Evolutionary conservation across 2,329 filamentous ascomycete genomes (phyloP).

Genomic region (Colletotrichum abscissum): DNA sequence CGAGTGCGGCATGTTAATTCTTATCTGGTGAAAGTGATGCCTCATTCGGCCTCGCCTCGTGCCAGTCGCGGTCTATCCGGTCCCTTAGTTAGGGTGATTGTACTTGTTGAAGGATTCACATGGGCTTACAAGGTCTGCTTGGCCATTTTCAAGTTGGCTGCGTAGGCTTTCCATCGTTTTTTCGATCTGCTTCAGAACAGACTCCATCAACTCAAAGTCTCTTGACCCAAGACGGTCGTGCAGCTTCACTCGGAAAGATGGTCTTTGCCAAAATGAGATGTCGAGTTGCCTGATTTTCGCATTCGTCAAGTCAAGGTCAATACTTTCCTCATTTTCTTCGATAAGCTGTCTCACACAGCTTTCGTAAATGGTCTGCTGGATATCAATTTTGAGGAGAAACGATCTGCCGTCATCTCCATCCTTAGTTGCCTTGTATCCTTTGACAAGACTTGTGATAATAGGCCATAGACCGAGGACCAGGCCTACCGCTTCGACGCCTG

Average conservation of each 20-base stretch:
- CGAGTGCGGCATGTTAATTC: background rate
- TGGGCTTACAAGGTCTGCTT: slow-evolving; percentile 1
- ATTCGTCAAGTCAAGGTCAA: background rate
- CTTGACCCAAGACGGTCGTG: background rate
- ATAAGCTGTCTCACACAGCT: background rate
- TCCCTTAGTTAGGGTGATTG: no score
- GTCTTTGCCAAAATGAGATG: background rate
- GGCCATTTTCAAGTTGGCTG: background rate
- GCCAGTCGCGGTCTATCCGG: no score
- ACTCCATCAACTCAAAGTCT: background rate
- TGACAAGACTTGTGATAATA: background rate
- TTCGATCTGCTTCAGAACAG: background rate
- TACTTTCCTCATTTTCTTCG: background rate
- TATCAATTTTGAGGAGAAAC: background rate
- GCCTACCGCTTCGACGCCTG: slow-evolving; percentile 13
- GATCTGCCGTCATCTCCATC: background rate
- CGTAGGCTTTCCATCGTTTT: background rate
- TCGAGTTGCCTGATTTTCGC: background rate
- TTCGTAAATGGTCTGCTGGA: slow-evolving; percentile 2
- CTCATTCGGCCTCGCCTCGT: no score
- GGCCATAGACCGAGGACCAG: slow-evolving; percentile 18
- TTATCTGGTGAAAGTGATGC: background rate
- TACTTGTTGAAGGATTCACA: no score
- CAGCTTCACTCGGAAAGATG: background rate
- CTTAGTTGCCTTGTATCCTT: background rate